Percentiles rank a stretch among this genome's conserved stretches.
Conservation (phyloP, 164 flowering plant genomes). For the Cinnamomum chago region DNA sequence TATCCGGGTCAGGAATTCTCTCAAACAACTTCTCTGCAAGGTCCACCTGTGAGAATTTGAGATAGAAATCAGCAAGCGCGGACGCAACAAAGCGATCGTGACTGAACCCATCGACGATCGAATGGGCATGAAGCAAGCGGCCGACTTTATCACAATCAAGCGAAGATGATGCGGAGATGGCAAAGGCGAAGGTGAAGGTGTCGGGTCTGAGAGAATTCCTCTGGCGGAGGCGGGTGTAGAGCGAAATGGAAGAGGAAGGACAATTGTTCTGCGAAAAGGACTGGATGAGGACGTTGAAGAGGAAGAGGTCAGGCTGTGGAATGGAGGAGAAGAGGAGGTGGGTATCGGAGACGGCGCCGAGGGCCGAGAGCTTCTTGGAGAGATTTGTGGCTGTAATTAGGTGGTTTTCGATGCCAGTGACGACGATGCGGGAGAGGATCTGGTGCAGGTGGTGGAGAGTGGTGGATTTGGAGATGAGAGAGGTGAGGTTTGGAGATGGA, state of each 20-base stretch:
- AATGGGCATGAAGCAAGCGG: conserved; percentile 50
- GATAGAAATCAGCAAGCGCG: conserved; percentile 49
- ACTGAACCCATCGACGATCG: conserved; percentile 54
- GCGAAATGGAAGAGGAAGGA: conserved; percentile 38
- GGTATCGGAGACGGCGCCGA: conserved; percentile 35
- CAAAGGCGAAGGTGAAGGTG: conserved; percentile 61
- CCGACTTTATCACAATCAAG: conserved; percentile 29
- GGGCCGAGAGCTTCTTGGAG: conserved; percentile 47
- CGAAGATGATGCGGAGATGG: conserved; percentile 35
- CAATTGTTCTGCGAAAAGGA: conserved; percentile 38
- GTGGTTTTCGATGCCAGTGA: conserved; percentile 44
- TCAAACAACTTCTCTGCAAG: conserved; percentile 70
- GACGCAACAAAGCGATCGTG: conserved; percentile 64
- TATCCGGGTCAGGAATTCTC: conserved; percentile 54
- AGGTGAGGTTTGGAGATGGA: conserved; percentile 37
- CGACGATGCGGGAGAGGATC: conserved; percentile 65
- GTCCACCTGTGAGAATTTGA: conserved; percentile 35
- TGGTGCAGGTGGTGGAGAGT: conserved; percentile 53
- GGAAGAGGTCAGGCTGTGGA: conserved; percentile 46
- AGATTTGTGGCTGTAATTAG: conserved; percentile 64
- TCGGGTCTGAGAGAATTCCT: conserved; percentile 46
- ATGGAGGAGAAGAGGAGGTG: conserved; percentile 34
- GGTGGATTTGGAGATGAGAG: conserved; percentile 37
- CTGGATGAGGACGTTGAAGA: conserved; percentile 65
- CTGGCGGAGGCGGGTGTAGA: conserved; percentile 40